These are phyloP conservation scores for Xanthoparmelia taractica DNA, from an alignment of 495 filamentous ascomycete genomes.

Conservation along the genomic window DNA sequence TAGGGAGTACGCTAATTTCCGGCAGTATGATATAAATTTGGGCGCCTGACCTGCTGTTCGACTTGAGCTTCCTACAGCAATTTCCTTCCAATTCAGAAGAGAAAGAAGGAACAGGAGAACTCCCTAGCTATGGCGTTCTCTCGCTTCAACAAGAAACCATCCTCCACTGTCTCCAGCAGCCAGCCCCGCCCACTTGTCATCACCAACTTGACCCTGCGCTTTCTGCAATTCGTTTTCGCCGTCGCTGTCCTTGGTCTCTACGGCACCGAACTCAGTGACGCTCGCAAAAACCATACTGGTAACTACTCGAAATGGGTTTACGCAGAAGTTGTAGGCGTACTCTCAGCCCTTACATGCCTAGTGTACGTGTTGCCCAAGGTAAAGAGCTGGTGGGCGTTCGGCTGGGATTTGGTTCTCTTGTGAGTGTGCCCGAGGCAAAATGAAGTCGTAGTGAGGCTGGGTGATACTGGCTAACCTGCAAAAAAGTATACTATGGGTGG, in stretches of 20 bases:
- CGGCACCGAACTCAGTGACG: conserved; percentile 56
- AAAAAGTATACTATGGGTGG: conserved; percentile 58
- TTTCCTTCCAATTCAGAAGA: too few species aligned
- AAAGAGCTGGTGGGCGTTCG: conserved; percentile 49
- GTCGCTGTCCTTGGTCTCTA: conserved; percentile 74
- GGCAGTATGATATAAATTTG: too few species aligned
- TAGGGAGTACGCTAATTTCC: too few species aligned
- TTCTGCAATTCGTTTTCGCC: conserved; percentile 66
- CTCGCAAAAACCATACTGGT: conserved; percentile 42
- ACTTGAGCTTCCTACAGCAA: too few species aligned
- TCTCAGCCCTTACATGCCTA: conserved; percentile 54
- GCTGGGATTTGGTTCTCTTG: conserved; percentile 64
- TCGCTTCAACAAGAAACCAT: conserved; percentile 18
- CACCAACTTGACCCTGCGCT: conserved; percentile 46
- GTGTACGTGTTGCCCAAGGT: conserved; percentile 56
- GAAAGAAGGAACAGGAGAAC: too few species aligned
- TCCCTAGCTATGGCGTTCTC: conserved; percentile 20
- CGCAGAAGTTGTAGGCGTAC: conserved; percentile 55
- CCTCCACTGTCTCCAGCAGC: conserved; percentile 16
- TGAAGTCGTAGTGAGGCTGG: conserved; percentile 3
- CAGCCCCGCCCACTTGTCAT: conserved; percentile 18
- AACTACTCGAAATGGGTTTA: conserved; percentile 67
- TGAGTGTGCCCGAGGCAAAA: conserved; percentile 15
- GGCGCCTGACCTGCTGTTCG: too few species aligned
- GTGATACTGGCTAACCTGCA: neutral